Conservation (phyloP, 2,329 filamentous ascomycete genomes). For the Colletotrichum sp. region DNA sequence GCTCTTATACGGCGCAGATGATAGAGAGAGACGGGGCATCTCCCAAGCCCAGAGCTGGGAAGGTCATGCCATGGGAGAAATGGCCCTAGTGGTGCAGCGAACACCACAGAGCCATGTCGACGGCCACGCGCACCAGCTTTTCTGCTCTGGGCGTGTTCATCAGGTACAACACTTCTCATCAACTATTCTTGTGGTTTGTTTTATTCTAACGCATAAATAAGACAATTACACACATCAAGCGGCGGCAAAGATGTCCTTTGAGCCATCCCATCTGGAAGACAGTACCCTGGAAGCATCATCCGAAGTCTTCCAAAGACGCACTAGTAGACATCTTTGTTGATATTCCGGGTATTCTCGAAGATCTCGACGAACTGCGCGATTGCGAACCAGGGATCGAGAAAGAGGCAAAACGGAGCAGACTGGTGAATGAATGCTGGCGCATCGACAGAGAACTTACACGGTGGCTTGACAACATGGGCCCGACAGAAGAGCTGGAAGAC, state of each 20-base stretch:
- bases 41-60: conserved; percentile 24
- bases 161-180: conserved; percentile 13
- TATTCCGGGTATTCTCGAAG: conserved; percentile 29
- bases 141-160: conserved; percentile 25
- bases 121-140: conserved; percentile 24
- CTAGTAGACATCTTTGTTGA: conserved; percentile 35
- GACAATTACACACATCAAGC: conserved; percentile 19
- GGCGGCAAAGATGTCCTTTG: conserved; percentile 27
- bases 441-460: conserved; percentile 3
- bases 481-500: not conserved
- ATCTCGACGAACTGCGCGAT: conserved; percentile 28
- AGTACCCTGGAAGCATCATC: conserved; percentile 32
- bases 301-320: conserved; percentile 33
- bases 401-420: not conserved
- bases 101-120: not conserved
- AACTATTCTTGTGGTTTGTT: not conserved
- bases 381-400: conserved; percentile 1
- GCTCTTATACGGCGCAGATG: conserved; percentile 23
- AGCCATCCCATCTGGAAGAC: conserved; percentile 35
- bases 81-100: conserved; percentile 12
- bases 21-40: conserved; percentile 8
- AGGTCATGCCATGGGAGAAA: conserved; percentile 19
- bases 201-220: not conserved
- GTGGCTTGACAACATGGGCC: conserved; percentile 13
- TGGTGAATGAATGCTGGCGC: conserved; percentile 20